Evolutionary conservation across 148 eudicot genomes (phyloP).

Genomic region (Chenopodium formosanum): DNA sequence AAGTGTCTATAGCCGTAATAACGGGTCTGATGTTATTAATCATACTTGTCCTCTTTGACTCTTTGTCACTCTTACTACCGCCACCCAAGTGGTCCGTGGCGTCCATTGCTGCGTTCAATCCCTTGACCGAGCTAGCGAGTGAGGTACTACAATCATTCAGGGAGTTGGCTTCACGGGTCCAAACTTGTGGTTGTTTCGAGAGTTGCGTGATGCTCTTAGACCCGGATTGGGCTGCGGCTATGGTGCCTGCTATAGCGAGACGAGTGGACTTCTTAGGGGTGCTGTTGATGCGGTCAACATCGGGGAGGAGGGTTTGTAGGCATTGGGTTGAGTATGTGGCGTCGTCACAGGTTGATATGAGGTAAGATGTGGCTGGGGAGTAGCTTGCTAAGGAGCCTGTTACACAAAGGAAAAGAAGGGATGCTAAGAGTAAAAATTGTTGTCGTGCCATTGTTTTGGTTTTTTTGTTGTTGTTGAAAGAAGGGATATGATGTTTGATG

Average conservation of each 20-base stretch:
- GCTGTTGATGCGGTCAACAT: neutral
- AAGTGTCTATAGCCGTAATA: neutral
- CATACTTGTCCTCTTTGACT: neutral
- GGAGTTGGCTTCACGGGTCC: neutral
- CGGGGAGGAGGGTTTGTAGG: slow-evolving; percentile 1
- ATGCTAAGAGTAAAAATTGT: neutral
- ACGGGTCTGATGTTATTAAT: neutral
- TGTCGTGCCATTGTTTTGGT: too few relatives aligned
- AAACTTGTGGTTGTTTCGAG: neutral
- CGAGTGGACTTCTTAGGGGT: neutral
- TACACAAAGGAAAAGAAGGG: neutral
- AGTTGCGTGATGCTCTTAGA: neutral
- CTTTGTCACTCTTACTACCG: neutral
- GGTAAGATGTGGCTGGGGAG: neutral
- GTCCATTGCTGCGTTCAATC: neutral
- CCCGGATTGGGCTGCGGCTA: neutral
- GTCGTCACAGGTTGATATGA: neutral
- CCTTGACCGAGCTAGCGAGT: neutral
- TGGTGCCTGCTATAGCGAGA: neutral
- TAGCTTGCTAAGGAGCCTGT: neutral
- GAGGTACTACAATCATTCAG: neutral
- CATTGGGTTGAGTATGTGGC: neutral
- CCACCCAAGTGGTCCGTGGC: neutral
- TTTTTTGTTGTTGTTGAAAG: too few relatives aligned
- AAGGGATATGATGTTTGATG: too few relatives aligned